Percentiles rank a stretch among this genome's conserved stretches.
These are phyloP conservation scores for Gaultheria prostrata DNA, from an alignment of 148 eudicot genomes.

Conservation along the genomic window DNA sequence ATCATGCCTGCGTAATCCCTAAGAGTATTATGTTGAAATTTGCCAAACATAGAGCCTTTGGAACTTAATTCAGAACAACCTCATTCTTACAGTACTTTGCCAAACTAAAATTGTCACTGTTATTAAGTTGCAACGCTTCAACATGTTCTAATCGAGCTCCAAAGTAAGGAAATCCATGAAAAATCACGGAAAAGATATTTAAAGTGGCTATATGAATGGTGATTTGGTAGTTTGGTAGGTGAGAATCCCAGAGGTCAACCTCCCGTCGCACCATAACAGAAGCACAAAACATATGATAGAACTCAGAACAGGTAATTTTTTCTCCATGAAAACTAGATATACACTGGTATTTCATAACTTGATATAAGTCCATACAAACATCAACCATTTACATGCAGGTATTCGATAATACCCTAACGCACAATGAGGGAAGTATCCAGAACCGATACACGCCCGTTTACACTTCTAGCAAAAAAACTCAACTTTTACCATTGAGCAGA, in stretches of 20 bases:
- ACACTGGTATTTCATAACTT: neutral
- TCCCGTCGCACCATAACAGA: neutral
- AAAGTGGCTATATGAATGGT: neutral
- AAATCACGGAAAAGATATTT: neutral
- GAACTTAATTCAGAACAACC: neutral
- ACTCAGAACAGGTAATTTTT: neutral
- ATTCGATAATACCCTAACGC: neutral
- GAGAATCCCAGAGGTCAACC: neutral
- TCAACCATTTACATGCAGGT: neutral
- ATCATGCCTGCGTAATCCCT: neutral
- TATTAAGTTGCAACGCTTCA: neutral
- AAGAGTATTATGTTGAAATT: neutral
- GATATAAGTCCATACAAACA: neutral
- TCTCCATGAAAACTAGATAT: neutral
- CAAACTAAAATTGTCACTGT: neutral
- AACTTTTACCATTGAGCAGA: conserved; percentile 8
- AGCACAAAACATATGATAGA: neutral
- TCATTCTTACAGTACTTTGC: neutral
- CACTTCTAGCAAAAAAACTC: conserved; percentile 6
- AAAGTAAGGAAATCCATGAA: neutral
- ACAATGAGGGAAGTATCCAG: neutral
- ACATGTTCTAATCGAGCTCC: neutral
- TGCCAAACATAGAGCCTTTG: neutral
- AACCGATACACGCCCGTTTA: neutral
- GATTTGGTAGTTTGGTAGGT: neutral